Evolutionary conservation across 2,329 filamentous ascomycete species (phyloP).

Genomic region (Aspergillus sp.): DNA sequence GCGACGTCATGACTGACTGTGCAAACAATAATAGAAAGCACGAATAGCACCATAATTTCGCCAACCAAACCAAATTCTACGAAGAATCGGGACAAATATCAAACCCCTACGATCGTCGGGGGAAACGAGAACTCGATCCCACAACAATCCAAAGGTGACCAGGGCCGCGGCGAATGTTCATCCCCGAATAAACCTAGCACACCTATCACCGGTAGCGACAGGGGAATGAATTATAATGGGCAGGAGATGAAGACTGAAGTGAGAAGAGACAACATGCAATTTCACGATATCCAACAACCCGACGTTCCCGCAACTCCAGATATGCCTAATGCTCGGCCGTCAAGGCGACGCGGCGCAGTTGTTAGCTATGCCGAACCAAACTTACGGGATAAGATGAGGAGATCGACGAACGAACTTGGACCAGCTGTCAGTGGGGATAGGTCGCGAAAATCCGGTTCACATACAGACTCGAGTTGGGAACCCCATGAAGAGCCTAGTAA

Average conservation of each 20-base stretch:
- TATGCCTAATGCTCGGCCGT: slow-evolving; percentile 58
- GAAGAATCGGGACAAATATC: not conserved
- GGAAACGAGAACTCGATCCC: not conserved
- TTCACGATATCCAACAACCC: not conserved
- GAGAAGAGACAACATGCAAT: not conserved
- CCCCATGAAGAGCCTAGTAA: slow-evolving; percentile 5
- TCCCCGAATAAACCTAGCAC: not conserved
- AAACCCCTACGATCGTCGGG: not conserved
- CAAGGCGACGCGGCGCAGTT: slow-evolving; percentile 64
- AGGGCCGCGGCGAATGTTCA: not conserved
- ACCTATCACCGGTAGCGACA: not conserved
- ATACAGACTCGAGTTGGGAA: slow-evolving; percentile 39
- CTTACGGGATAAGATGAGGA: slow-evolving; percentile 77
- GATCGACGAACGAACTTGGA: slow-evolving; percentile 72
- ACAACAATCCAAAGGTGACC: not conserved
- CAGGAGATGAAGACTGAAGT: not conserved
- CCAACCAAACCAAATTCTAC: slow-evolving; percentile 23
- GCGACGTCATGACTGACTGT: slow-evolving; percentile 11
- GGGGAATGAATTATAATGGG: not conserved
- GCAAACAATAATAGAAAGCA: slow-evolving; percentile 41
- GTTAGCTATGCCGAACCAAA: slow-evolving; percentile 84
- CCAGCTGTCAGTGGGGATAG: slow-evolving; percentile 63
- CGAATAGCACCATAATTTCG: slow-evolving; percentile 47
- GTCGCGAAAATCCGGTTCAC: slow-evolving; percentile 48
- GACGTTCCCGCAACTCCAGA: slow-evolving; percentile 37